A percentile compares a stretch with the other conserved stretches of the same genome.
Conservation (phyloP, 768 basidiomycete genomes). For the Cystofilobasidium macerans region DNA sequence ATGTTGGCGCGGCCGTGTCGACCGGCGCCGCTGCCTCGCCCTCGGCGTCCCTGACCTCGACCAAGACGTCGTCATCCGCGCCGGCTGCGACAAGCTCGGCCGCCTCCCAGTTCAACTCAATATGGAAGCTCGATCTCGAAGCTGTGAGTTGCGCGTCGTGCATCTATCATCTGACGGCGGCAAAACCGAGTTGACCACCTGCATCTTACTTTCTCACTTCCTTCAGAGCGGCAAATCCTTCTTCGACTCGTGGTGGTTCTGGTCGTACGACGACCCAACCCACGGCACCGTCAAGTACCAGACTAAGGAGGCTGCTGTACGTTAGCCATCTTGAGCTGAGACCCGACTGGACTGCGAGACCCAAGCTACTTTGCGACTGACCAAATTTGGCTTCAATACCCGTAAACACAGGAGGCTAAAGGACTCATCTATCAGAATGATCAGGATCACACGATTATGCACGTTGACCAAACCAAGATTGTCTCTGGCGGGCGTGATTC, state of each 20-base stretch:
- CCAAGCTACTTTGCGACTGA: neutral
- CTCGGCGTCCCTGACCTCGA: neutral
- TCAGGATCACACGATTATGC: slow-evolving; percentile 71
- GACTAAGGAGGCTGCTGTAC: neutral
- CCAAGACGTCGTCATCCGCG: slow-evolving; percentile 23
- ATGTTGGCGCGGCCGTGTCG: neutral
- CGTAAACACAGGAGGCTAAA: slow-evolving; percentile 38
- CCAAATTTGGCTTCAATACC: neutral
- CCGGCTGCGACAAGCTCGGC: slow-evolving; percentile 24
- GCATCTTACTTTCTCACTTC: slow-evolving; percentile 32
- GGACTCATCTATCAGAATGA: slow-evolving; percentile 54
- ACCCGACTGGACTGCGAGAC: too few species aligned
- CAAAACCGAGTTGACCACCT: neutral
- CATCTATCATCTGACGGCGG: neutral
- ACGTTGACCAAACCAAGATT: slow-evolving; percentile 58
- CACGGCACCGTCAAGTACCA: slow-evolving; percentile 27
- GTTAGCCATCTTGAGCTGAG: neutral
- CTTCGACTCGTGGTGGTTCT: slow-evolving; percentile 72
- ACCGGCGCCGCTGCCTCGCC: slow-evolving; percentile 2
- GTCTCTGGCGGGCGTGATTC: slow-evolving; percentile 61
- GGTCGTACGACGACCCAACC: slow-evolving; percentile 57
- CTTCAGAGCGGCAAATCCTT: slow-evolving; percentile 50
- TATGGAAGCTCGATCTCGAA: slow-evolving; percentile 28
- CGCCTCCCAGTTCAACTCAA: slow-evolving; percentile 24
- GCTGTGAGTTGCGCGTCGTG: slow-evolving; percentile 25